Base-by-base conservation (phyloP, 2,329 filamentous ascomycete genomes). In the Colletotrichum acutatum region DNA sequence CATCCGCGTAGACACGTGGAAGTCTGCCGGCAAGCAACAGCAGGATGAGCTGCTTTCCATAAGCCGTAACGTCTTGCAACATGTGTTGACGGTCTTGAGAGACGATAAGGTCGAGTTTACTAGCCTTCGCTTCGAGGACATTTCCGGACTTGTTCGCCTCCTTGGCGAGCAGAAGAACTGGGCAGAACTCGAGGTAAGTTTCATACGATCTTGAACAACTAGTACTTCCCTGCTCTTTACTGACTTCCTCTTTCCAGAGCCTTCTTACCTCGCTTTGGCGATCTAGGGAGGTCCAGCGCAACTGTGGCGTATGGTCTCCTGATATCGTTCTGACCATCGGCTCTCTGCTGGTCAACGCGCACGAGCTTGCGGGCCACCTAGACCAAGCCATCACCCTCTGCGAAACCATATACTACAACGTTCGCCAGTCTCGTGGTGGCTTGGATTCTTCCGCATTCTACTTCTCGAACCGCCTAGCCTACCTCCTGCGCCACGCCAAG, bases 111-210 rank as follows among this genome's bases (percentile, higher is more conserved):
- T 88, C 56, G 83, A 87, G 70, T 81, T 87, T 53, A 78, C 83
- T 16, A 80, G 82, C 11, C 76, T 89, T 19, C 80, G 81, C 24
- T 82, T 86, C 64, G 80, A 83, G 37, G 85, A 87, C 49, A 78
- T 89, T 1, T 82, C 83, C 22, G 83, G 83, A 8, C 79, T 88
- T 1, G 81, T 87, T 32, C 82, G 82, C 11, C 79, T 89, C 4
- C 81, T 89, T 1, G 86, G 86, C 34, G 83, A 84, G 28, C 86
- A 88, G 70, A 77, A 81, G 68, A 86, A 87, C 76, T 86, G 82
- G 71, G 77, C 79, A 24, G 85, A 86, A 62, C 82, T 87, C 12
- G 85, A 87, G 75, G 76, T 72, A 61, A 37, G 66, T 24, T 28
- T 11, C 2, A 9, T 8, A 5, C 2, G 28, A 1, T 7, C 3